Evolutionary conservation across 805 yeast species (phyloP), one percentile per base, ranked within the genome.

Genomic region (Metschnikowia corniflorae): DNA sequence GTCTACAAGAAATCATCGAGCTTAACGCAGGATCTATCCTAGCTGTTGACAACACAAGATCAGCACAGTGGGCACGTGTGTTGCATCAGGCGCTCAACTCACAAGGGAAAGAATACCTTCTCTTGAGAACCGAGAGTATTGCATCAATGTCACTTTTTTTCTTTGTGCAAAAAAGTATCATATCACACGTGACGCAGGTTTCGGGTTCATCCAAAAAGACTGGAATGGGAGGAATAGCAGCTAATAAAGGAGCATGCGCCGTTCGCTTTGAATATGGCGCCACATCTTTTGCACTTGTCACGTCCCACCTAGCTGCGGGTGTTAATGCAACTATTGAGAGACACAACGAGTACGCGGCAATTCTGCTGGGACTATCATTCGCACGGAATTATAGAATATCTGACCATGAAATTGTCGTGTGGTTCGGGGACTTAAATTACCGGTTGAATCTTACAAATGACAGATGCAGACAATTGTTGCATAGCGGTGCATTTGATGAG

Each of bases 381-480:
- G 72, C 87, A 0, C 71, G 97, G 35, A 87, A 91, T 39, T 72
- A 80, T 33, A 73, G 71, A n/a, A 73, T 86, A 29, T 73, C 74
- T 46, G 91, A 87, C 51, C 96, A 88, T 57, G 96, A 91, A 53
- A 77, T 79, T 26, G 82, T 87, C 6, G 70, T 93, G 15, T 93
- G 98, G 98, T 61, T 91, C 30, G 99, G 99, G 16, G 99, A 93
- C 56, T 75, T 91, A 58, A 93, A 93, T 56, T 93, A 85, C 59
- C 70, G 98, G 49, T 77, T 91, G 21, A 63, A 70, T 1, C 60
- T 85, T 33, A 67, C 83, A 0, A 86, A 83, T 53, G 96, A 86
- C 19, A 78, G 78, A 31, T 94, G 84, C 6, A 73, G 94, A 45
- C 53, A 61, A 2, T 63, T 77, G 39, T 58, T 89, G 19, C 63